phyloP scores from a whole-genome alignment of 2,329 filamentous ascomycete species.

The Sporothrix curviconia region DNA sequence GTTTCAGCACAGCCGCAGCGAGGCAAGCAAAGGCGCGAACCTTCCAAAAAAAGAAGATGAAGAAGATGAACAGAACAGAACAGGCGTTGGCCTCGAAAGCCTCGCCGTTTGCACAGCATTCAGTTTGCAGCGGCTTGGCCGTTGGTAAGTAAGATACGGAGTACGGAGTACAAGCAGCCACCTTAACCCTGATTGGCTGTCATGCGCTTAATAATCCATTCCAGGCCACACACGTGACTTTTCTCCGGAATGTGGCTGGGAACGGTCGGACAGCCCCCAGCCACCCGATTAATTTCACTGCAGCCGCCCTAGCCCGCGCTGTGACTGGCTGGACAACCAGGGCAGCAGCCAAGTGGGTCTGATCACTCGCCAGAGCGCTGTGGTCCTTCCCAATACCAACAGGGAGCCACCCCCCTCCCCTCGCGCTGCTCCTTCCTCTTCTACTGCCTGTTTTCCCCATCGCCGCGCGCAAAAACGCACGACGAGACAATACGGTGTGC shows the following conservation, averaged over 20 bases:
- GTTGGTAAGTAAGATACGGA: no score
- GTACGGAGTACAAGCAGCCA: no score
- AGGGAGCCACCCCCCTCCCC: constrained; percentile 10
- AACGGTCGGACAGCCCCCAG: constrained; percentile 14
- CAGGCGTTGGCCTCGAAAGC: no score
- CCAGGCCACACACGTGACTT: background rate
- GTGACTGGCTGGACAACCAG: constrained; percentile 16
- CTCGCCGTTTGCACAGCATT: no score
- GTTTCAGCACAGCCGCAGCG: no score
- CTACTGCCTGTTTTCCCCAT: background rate
- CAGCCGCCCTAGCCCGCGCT: constrained; percentile 1
- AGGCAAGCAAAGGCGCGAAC: no score
- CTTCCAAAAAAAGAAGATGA: no score
- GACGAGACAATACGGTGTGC: constrained; percentile 6
- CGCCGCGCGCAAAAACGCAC: constrained; percentile 5
- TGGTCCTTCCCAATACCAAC: constrained; percentile 1
- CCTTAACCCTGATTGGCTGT: constrained; percentile 3
- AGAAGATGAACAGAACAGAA: no score
- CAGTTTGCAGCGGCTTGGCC: no score
- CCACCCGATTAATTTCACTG: constrained; percentile 23
- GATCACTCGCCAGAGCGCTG: background rate
- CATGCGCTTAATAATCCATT: background rate
- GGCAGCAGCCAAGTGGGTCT: no score
- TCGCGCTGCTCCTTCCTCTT: constrained; percentile 4
- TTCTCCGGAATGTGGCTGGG: constrained; percentile 13